Evolutionary conservation across 176 grass and related monocot genomes (phyloP).

Genomic region (Avena atlantica): DNA sequence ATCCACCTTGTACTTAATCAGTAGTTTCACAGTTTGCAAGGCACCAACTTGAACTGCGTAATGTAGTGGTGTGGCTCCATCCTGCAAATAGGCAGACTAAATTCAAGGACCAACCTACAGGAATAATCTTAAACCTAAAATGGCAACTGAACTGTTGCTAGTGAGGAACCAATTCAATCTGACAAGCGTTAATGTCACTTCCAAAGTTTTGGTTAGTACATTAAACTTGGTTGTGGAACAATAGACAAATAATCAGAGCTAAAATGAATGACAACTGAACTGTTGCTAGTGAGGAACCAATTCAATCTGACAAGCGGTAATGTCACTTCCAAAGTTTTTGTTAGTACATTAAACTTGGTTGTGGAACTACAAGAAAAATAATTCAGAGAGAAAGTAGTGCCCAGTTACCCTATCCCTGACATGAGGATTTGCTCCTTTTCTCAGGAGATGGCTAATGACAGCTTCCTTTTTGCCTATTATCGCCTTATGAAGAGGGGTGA

Average conservation of each 20-base stretch:
- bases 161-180: neutral
- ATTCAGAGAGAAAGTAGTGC: neutral
- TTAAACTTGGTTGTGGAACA: neutral
- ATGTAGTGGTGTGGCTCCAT: slow-evolving; percentile 85
- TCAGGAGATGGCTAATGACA: slow-evolving; percentile 87
- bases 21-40: slow-evolving; percentile 81
- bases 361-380: neutral
- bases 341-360: neutral
- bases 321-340: neutral
- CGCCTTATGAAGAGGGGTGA: slow-evolving; percentile 78
- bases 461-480: slow-evolving; percentile 97
- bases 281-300: neutral
- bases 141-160: neutral
- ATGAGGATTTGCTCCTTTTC: slow-evolving; percentile 90
- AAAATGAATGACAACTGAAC: neutral
- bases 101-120: slow-evolving; percentile 1
- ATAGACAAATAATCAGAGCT: neutral
- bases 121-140: neutral
- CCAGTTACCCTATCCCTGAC: slow-evolving; percentile 71
- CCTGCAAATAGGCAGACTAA: slow-evolving; percentile 49
- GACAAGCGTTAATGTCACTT: neutral
- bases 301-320: neutral
- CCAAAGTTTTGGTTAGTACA: neutral
- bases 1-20: slow-evolving; percentile 90
- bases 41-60: slow-evolving; percentile 93